These are phyloP conservation scores for Knoxia roxburghii DNA, from an alignment of 257 asterid species.

Conservation along the genomic window DNA sequence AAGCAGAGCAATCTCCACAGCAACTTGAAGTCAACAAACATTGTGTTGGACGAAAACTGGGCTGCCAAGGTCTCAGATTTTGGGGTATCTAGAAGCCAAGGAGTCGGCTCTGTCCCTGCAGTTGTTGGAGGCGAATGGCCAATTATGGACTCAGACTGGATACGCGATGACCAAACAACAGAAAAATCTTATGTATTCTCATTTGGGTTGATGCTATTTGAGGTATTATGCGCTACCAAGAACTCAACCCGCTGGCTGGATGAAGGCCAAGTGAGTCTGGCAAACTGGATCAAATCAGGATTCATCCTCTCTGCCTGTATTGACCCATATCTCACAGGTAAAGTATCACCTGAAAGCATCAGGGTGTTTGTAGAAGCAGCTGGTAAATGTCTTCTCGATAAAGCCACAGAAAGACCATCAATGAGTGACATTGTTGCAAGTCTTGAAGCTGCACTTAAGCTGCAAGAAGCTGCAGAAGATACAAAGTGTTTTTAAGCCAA, in stretches of 20 bases:
- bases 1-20: conserved; percentile 50
- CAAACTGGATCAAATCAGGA: conserved; percentile 54
- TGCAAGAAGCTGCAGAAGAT: conserved; percentile 50
- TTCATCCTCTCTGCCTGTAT: conserved; percentile 34
- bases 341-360: conserved; percentile 46
- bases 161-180: conserved; percentile 36
- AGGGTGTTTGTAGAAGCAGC: conserved; percentile 44
- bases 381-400: conserved; percentile 46
- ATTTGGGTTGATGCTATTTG: conserved; percentile 47
- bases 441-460: conserved; percentile 50
- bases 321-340: conserved; percentile 47
- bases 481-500: neutral
- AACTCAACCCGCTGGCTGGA: conserved; percentile 45
- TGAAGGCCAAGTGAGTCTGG: conserved; percentile 52
- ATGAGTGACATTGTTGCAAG: conserved; percentile 39
- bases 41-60: conserved; percentile 54
- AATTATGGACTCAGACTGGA: conserved; percentile 47
- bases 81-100: conserved; percentile 36
- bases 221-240: conserved; percentile 47
- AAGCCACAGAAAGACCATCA: conserved; percentile 48
- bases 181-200: conserved; percentile 55
- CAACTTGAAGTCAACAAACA: conserved; percentile 47
- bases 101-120: conserved; percentile 16
- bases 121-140: conserved; percentile 28
- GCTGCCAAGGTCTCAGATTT: conserved; percentile 49